Conservation (phyloP, 1,284 basidiomycete species). For the Mixia osmundae region DNA sequence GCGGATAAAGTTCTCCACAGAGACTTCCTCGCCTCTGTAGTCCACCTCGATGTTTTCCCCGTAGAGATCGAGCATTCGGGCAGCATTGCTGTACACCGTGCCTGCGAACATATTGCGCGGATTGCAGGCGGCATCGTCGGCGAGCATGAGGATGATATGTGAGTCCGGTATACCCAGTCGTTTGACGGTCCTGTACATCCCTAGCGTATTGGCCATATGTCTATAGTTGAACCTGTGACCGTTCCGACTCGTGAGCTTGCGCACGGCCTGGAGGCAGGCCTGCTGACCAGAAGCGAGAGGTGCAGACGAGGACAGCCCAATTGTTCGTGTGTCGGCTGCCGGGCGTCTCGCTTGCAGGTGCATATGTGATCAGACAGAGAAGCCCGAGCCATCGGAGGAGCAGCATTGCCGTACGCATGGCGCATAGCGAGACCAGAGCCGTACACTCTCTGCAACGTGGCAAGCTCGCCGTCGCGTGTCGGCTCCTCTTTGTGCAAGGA, state of each 20-base stretch:
- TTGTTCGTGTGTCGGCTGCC: conserved; percentile 96
- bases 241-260: background rate
- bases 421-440: too few species aligned
- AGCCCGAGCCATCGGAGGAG: too few species aligned
- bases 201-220: conserved; percentile 92
- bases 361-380: too few species aligned
- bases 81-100: conserved; percentile 63
- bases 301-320: conserved; percentile 89
- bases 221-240: conserved; percentile 59
- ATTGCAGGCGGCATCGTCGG: conserved; percentile 90
- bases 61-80: conserved; percentile 63
- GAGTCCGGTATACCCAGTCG: conserved; percentile 91
- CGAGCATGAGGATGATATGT: conserved; percentile 96
- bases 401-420: too few species aligned
- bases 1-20: conserved; percentile 81
- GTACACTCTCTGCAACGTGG: too few species aligned
- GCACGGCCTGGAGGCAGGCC: background rate
- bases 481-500: too few species aligned
- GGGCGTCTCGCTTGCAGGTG: too few species aligned
- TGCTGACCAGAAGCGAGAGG: conserved; percentile 61
- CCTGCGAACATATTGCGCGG: conserved; percentile 76
- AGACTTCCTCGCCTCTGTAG: conserved; percentile 92
- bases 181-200: conserved; percentile 98
- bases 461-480: too few species aligned
- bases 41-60: conserved; percentile 95